Base-by-base conservation (phyloP, 1,139 yeast genomes). In the Candida freyschussii region DNA sequence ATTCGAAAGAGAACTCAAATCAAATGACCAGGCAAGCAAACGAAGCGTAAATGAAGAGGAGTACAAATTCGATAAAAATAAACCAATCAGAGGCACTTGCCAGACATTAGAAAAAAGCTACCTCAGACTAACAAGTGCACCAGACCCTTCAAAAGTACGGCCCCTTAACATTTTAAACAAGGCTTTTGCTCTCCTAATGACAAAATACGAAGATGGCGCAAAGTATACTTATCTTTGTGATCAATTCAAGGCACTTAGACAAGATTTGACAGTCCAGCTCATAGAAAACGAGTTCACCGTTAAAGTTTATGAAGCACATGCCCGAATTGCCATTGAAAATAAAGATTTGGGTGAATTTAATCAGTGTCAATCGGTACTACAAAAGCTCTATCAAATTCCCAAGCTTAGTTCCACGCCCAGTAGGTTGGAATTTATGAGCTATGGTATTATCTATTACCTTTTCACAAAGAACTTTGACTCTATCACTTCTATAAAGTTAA, bases 341-440 rank as follows among this genome's bases (percentile, higher is more conserved):
- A 69, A 74, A 30, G 98, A 91, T 56, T 60, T 89, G 45, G 97
- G 97, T 6, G 98, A 91, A 54, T 89, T 83, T 57, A 91, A 91
- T 57, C 97, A 91, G 55, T 91, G 98, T 55, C 95, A 84, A 55
- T 78, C 94, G 13, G 87, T 87, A 50, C 61, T 89, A 31, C 76
- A 74, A 43, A 65, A 72, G 26, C 59, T 83, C 17, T 87, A 81
- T 53, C 70, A 66, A 20, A 47, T 51, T 25, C 59, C 63, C 9
- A 48, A 33, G 7, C 48, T 69, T 17, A 54, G 50, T 13, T 67
- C 61, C 22, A 54, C 63, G 31, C 55, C 57, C n/a, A 54, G 62
- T 33, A 61, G 69, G 40, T 56, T 65, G 26, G 96, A 89, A 54
- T 85, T 84, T 52, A 59, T 78, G 32, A 71, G 85, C 29, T 89